Conservation (phyloP, 2,329 filamentous ascomycete species). For the Raffaelea deltoideospora region DNA sequence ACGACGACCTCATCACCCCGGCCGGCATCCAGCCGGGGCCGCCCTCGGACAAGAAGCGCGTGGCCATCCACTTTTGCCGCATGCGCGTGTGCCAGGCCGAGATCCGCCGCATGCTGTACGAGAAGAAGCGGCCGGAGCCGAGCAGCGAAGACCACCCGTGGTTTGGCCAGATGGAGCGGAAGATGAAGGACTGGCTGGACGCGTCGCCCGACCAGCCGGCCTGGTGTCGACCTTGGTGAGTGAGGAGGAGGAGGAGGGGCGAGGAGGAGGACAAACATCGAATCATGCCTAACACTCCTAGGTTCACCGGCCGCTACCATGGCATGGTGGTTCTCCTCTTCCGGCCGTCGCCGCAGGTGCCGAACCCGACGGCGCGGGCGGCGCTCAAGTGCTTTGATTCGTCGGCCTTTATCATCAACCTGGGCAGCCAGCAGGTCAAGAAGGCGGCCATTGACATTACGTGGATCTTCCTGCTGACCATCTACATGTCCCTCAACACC, state of each 20-base stretch:
- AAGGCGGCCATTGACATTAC: conserved; percentile 68
- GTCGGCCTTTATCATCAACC: conserved; percentile 64
- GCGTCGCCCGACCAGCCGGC: conserved; percentile 53
- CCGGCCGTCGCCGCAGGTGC: conserved; percentile 81
- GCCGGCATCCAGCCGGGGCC: conserved; percentile 60
- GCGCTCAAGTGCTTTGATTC: conserved; percentile 74
- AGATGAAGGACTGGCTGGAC: conserved; percentile 66
- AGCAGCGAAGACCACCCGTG: conserved; percentile 71
- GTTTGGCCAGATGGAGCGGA: conserved; percentile 67
- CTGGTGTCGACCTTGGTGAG: conserved; percentile 70
- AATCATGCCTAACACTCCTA: conserved; percentile 15
- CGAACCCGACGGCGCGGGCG: conserved; percentile 65
- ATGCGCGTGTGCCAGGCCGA: conserved; percentile 82
- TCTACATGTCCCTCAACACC: conserved; percentile 87
- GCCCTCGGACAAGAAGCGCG: conserved; percentile 66
- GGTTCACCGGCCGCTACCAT: conserved; percentile 58
- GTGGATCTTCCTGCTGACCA: conserved; percentile 79
- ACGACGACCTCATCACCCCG: conserved; percentile 69
- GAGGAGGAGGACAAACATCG: no score
- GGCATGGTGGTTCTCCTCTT: conserved; percentile 81
- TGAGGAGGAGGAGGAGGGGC: no score
- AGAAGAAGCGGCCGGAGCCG: conserved; percentile 65
- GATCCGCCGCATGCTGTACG: conserved; percentile 72
- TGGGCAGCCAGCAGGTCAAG: conserved; percentile 67
- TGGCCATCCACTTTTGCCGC: conserved; percentile 85